These are phyloP conservation scores for Glycine soja DNA, from an alignment of 306 rosid species.

Conservation along the genomic window DNA sequence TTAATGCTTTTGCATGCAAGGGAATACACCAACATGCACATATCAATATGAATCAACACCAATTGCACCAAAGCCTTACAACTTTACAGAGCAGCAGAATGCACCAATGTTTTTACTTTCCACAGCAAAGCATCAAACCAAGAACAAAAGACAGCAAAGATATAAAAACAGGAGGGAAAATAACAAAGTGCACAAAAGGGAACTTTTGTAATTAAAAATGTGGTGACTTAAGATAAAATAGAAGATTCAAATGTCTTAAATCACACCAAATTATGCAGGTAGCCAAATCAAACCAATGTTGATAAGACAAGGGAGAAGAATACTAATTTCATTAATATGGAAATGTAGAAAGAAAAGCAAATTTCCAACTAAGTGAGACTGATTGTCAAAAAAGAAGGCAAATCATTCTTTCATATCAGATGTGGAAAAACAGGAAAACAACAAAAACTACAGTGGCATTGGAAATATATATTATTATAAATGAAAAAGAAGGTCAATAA, in stretches of 20 bases:
- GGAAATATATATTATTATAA: conserved; percentile 20
- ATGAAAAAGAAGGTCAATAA: conserved; percentile 1
- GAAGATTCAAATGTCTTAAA: not conserved
- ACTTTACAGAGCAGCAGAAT: not conserved
- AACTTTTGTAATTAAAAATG: conserved; percentile 1
- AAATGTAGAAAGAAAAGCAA: conserved; percentile 3
- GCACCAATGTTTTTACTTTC: not conserved
- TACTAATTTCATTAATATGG: conserved; percentile 15
- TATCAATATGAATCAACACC: not conserved
- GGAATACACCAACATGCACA: not conserved
- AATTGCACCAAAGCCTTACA: not conserved
- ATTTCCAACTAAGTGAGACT: conserved; percentile 19
- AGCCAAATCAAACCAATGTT: not conserved
- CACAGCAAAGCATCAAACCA: not conserved
- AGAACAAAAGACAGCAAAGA: not conserved
- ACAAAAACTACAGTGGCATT: conserved; percentile 6
- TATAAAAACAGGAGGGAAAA: not conserved
- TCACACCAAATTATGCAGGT: not conserved
- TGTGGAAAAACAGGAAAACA: conserved; percentile 32
- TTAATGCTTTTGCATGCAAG: not conserved
- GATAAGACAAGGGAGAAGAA: conserved; percentile 13
- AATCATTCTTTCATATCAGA: conserved; percentile 12
- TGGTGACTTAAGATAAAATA: not conserved
- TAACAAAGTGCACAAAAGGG: not conserved
- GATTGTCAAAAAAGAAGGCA: conserved; percentile 12